Conservation (phyloP, 139 green algal species). For the Chlorella sp. region DNA sequence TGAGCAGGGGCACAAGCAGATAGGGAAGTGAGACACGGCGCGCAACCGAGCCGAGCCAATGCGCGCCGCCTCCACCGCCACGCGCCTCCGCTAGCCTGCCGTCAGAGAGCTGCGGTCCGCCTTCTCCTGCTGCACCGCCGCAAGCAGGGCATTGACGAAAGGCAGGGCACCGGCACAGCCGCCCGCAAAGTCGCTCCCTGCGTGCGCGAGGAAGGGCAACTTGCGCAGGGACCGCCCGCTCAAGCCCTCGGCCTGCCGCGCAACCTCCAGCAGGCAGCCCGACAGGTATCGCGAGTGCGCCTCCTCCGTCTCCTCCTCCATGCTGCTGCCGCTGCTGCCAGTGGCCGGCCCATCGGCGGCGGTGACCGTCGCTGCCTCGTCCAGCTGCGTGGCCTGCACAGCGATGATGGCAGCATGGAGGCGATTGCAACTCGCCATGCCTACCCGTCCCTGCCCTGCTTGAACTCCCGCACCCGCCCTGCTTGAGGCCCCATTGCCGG, state of each 20-base stretch:
- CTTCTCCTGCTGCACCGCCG: constrained; percentile 20
- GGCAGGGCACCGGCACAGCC: constrained; percentile 13
- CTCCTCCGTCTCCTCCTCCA: constrained; percentile 15
- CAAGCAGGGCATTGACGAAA: constrained; percentile 8
- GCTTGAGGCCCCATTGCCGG: too few relatives aligned
- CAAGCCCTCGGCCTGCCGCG: constrained; percentile 60
- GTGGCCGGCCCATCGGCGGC: background rate
- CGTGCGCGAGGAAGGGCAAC: constrained; percentile 83
- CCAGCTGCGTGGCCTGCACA: too few relatives aligned
- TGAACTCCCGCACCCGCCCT: too few relatives aligned
- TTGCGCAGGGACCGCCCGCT: constrained; percentile 76
- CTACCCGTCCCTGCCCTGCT: too few relatives aligned
- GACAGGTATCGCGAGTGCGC: background rate
- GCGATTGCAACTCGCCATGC: too few relatives aligned
- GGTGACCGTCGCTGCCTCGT: too few relatives aligned
- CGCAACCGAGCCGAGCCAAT: too few relatives aligned
- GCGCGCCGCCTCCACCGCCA: too few relatives aligned
- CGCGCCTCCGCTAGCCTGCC: too few relatives aligned
- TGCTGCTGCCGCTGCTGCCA: background rate
- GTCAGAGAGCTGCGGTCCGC: background rate
- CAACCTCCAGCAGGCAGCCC: constrained; percentile 46
- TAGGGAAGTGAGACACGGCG: too few relatives aligned
- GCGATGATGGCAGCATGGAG: too few relatives aligned
- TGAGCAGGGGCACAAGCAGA: too few relatives aligned
- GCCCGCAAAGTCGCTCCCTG: constrained; percentile 8